Evolutionary conservation across 2,329 filamentous ascomycete species (phyloP).

Genomic region (Nigrospora oryzae): DNA sequence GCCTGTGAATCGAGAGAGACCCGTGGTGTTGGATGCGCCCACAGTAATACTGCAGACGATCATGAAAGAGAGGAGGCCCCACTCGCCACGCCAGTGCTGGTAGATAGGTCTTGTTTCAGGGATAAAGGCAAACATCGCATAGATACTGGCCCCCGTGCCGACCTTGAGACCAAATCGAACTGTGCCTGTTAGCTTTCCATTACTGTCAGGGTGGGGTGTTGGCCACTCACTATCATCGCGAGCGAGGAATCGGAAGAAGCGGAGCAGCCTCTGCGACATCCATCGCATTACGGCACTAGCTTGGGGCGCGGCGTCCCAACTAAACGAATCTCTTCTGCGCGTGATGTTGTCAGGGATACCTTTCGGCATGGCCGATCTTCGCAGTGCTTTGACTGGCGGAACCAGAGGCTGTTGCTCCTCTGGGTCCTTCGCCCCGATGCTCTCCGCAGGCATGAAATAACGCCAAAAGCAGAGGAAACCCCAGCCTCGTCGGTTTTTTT

Average conservation of each 20-base stretch:
- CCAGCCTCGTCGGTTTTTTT: slow-evolving; percentile 61
- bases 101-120: slow-evolving; percentile 71
- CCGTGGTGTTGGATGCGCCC: slow-evolving; percentile 89
- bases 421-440: slow-evolving; percentile 19
- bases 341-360: slow-evolving; percentile 48
- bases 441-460: slow-evolving; percentile 18
- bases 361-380: slow-evolving; percentile 44
- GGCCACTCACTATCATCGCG: slow-evolving; percentile 42
- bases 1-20: slow-evolving; percentile 75
- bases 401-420: slow-evolving; percentile 29
- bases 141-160: slow-evolving; percentile 79
- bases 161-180: slow-evolving; percentile 84
- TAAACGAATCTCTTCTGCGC: slow-evolving; percentile 41
- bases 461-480: slow-evolving; percentile 80
- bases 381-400: slow-evolving; percentile 35
- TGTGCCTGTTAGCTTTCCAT: slow-evolving; percentile 15
- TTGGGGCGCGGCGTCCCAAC: slow-evolving; percentile 46
- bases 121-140: slow-evolving; percentile 83
- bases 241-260: slow-evolving; percentile 36
- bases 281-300: slow-evolving; percentile 26
- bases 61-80: slow-evolving; percentile 96
- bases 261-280: slow-evolving; percentile 37
- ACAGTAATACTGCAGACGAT: slow-evolving; percentile 97
- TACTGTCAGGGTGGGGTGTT: neutral
- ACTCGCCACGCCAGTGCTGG: slow-evolving; percentile 85